A percentile compares a stretch with the other conserved stretches of the same genome.
These are phyloP conservation scores for Zoysia matrella DNA, from an alignment of 202 grass and related monocot genomes.

Conservation along the genomic window DNA sequence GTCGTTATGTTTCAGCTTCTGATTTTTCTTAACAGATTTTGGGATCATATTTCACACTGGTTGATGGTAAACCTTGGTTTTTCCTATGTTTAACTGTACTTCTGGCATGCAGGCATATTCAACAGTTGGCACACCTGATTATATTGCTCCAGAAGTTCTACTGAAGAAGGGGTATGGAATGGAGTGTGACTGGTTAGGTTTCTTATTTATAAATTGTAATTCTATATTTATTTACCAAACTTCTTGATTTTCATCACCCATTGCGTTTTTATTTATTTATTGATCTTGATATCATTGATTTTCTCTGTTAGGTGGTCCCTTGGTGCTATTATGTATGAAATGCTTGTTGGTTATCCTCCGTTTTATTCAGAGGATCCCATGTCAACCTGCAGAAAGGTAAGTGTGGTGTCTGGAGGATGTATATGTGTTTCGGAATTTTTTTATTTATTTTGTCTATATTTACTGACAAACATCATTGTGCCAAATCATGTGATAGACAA, in stretches of 20 bases:
- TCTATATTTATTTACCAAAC: slow-evolving; percentile 25
- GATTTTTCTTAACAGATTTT: slow-evolving; percentile 34
- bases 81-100: slow-evolving; percentile 15
- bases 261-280: slow-evolving; percentile 20
- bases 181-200: slow-evolving; percentile 90
- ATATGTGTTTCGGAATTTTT: background rate
- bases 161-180: slow-evolving; percentile 44
- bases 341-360: slow-evolving; percentile 97
- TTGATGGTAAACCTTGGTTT: slow-evolving; percentile 5
- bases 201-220: slow-evolving; percentile 31
- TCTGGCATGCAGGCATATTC: too few relatives aligned
- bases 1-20: background rate
- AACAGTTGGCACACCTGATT: too few relatives aligned
- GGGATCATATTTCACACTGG: slow-evolving; percentile 16
- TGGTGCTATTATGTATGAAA: slow-evolving; percentile 99
- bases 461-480: slow-evolving; percentile 16
- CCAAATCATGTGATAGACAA: slow-evolving; percentile 19
- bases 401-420: slow-evolving; percentile 18
- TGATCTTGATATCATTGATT: slow-evolving; percentile 33
- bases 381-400: slow-evolving; percentile 96
- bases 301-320: slow-evolving; percentile 84
- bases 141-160: too few relatives aligned
- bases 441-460: background rate
- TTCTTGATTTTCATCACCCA: slow-evolving; percentile 22
- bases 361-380: slow-evolving; percentile 99